A percentile compares a stretch with the other conserved stretches of the same genome.
Evolutionary conservation across 2,329 filamentous ascomycete species (phyloP).

Genomic region (Aspergillus thermomutatus): DNA sequence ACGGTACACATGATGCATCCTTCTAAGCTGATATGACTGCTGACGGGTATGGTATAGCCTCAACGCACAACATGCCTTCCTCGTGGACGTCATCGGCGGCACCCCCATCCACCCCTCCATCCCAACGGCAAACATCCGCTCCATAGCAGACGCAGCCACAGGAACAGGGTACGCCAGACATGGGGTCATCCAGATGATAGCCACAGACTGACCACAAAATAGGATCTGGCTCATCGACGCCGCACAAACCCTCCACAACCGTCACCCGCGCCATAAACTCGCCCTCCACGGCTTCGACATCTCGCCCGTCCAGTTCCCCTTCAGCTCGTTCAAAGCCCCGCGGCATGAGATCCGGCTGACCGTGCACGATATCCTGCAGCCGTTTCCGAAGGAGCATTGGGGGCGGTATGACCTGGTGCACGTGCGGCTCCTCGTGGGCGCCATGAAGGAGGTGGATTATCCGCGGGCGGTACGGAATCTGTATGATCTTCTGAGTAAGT

Average conservation of each 20-base stretch:
- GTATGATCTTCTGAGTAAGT: slow-evolving; percentile 25
- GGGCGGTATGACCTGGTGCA: slow-evolving; percentile 31
- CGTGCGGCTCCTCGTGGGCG: slow-evolving; percentile 25
- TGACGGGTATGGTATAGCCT: slow-evolving; percentile 12
- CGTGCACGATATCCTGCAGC: slow-evolving; percentile 24
- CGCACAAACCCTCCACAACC: slow-evolving; percentile 8
- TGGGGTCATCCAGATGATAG: no score
- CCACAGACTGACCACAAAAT: no score
- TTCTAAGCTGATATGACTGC: no score
- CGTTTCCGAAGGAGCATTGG: slow-evolving; percentile 25
- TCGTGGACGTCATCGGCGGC: slow-evolving; percentile 18
- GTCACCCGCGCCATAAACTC: slow-evolving; percentile 4
- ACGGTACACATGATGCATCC: slow-evolving; percentile 14
- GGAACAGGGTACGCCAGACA: slow-evolving; percentile 29
- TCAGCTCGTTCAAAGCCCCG: not conserved
- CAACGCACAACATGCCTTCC: slow-evolving; percentile 23
- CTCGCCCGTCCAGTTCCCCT: slow-evolving; percentile 26
- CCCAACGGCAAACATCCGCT: slow-evolving; percentile 10
- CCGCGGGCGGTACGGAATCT: slow-evolving; percentile 21
- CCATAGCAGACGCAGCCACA: slow-evolving; percentile 27
- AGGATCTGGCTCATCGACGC: slow-evolving; percentile 23
- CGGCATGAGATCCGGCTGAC: slow-evolving; percentile 13
- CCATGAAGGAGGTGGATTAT: slow-evolving; percentile 23
- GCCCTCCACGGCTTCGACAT: slow-evolving; percentile 31
- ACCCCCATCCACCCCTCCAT: slow-evolving; percentile 25